Percentiles rank a stretch among this genome's conserved stretches.
phyloP scores from a whole-genome alignment of 179 eudicot species.

The Beta lomatogona region DNA sequence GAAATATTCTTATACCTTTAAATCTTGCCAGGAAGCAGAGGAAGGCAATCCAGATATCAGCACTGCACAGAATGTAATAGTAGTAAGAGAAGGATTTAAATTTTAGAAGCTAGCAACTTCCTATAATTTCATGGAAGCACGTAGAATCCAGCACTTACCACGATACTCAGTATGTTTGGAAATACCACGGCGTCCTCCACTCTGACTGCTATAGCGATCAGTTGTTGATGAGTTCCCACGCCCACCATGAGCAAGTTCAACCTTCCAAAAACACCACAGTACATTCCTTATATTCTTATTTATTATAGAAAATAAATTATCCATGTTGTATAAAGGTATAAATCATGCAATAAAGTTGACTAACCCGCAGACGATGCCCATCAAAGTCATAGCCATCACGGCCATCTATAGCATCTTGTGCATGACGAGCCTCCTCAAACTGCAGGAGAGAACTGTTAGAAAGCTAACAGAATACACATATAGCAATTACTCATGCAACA shows the following conservation, averaged over 20 bases:
- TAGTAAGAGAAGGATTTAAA: not conserved
- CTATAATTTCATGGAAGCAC: not conserved
- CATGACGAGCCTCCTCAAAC: slow-evolving; percentile 97
- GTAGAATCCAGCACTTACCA: slow-evolving; percentile 44
- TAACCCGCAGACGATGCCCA: slow-evolving; percentile 89
- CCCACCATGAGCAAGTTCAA: slow-evolving; percentile 97
- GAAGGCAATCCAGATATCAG: slow-evolving; percentile 75
- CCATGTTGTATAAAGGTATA: not conserved
- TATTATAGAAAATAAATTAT: not conserved
- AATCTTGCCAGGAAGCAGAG: slow-evolving; percentile 98
- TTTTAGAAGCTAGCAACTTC: not conserved
- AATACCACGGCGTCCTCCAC: slow-evolving; percentile 66
- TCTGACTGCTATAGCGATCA: slow-evolving; percentile 61
- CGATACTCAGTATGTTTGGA: slow-evolving; percentile 92
- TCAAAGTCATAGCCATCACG: slow-evolving; percentile 99
- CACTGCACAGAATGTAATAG: slow-evolving; percentile 43
- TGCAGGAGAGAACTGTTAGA: slow-evolving; percentile 20
- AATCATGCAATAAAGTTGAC: slow-evolving; percentile 9
- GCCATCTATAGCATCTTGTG: slow-evolving; percentile 92
- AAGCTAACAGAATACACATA: not conserved
- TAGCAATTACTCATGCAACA: not conserved
- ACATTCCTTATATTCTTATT: not conserved
- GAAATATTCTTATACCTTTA: slow-evolving; percentile 54
- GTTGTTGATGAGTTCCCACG: slow-evolving; percentile 77
- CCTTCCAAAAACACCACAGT: slow-evolving; percentile 39